Evolutionary conservation across 192 early-diverging fungal genomes (phyloP).

Genomic region (Backusella luteola): DNA sequence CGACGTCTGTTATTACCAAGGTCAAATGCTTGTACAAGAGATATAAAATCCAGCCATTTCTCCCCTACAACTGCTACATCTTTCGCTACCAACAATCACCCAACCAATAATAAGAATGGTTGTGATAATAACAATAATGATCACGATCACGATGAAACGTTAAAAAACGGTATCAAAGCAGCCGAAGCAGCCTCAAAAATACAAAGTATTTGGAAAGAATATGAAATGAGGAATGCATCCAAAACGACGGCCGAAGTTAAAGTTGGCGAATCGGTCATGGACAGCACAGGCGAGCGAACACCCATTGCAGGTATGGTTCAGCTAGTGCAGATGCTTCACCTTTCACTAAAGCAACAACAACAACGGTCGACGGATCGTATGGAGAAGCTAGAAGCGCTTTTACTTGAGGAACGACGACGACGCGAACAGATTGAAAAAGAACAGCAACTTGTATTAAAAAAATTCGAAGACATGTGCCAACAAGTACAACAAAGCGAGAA

Average conservation of each 20-base stretch:
- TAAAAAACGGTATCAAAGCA: background rate
- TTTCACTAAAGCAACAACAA: conserved; percentile 21
- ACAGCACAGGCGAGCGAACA: background rate
- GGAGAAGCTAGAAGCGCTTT: conserved; percentile 8
- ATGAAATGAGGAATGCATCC: background rate
- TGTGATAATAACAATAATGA: background rate
- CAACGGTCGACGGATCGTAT: conserved; percentile 6
- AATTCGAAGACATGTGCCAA: conserved; percentile 7
- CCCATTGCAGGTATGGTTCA: conserved; percentile 20
- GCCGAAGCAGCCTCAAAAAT: conserved; percentile 3
- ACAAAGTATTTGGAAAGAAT: conserved; percentile 14
- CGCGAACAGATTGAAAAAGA: conserved; percentile 3
- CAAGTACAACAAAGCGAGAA: background rate
- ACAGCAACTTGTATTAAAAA: conserved; percentile 9
- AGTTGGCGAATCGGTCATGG: background rate
- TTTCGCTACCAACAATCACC: background rate
- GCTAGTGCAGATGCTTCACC: conserved; percentile 20
- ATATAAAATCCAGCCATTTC: background rate
- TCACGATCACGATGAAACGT: background rate
- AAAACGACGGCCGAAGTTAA: background rate
- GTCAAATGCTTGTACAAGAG: background rate
- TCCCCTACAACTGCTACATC: background rate
- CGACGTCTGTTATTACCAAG: background rate
- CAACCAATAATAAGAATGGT: background rate
- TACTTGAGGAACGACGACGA: conserved; percentile 8